Evolutionary conservation across 139 green algal genomes (phyloP).

Genomic region (Chlorella sorokiniana): DNA sequence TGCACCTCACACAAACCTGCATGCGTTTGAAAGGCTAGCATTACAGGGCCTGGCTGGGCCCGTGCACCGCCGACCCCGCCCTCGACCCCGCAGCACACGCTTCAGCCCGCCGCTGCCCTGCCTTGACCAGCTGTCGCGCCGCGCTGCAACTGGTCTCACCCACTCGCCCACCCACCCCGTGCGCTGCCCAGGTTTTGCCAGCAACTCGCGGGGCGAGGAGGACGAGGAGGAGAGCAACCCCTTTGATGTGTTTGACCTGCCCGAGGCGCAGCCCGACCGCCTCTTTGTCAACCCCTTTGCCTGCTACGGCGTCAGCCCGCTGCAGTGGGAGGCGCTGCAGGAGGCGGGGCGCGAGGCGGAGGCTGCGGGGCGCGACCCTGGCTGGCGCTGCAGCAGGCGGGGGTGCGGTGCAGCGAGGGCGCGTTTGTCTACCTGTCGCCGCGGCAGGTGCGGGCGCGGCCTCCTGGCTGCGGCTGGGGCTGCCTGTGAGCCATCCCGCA

Average conservation of each 20-base stretch:
- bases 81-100: no score
- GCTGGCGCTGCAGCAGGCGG: conserved; percentile 6
- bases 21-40: no score
- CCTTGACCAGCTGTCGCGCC: no score
- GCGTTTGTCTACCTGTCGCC: conserved; percentile 35
- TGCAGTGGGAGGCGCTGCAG: conserved; percentile 40
- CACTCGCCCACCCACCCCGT: no score
- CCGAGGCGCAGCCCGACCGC: conserved; percentile 36
- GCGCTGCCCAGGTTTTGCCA: background rate
- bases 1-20: no score
- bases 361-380: conserved; percentile 12
- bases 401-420: conserved; percentile 16
- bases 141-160: no score
- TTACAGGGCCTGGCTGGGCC: no score
- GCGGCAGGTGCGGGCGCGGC: background rate
- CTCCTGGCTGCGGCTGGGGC: background rate
- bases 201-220: background rate
- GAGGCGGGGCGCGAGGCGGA: background rate
- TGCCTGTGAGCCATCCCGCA: background rate
- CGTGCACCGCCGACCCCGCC: no score
- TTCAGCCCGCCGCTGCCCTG: no score
- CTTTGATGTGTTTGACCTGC: conserved; percentile 48
- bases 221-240: conserved; percentile 28
- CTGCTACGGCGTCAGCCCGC: conserved; percentile 46
- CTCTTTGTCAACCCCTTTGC: conserved; percentile 68